phyloP scores from a whole-genome alignment of 768 basidiomycete genomes.

The Suillus occidentalis region DNA sequence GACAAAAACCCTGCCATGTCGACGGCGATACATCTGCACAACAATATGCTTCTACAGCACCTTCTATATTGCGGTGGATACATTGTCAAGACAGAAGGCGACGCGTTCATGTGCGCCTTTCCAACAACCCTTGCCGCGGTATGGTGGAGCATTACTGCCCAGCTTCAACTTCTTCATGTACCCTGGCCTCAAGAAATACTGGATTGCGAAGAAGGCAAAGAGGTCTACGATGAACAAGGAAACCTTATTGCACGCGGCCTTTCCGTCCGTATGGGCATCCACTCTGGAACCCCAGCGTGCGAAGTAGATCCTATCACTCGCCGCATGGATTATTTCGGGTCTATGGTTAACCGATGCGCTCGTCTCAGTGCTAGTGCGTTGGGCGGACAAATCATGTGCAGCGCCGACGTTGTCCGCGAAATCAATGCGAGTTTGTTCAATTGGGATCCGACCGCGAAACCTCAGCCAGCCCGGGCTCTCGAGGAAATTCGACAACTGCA shows the following conservation, averaged over 20 bases:
- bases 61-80: slow-evolving; percentile 92
- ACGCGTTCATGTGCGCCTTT: slow-evolving; percentile 99
- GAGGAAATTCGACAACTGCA: slow-evolving; percentile 63
- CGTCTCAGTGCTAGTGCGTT: slow-evolving; percentile 79
- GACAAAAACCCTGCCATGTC: slow-evolving; percentile 83
- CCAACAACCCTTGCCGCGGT: slow-evolving; percentile 82
- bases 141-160: slow-evolving; percentile 90
- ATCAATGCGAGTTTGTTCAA: slow-evolving; percentile 61
- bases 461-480: slow-evolving; percentile 60
- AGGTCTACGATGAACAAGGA: slow-evolving; percentile 65
- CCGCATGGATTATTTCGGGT: slow-evolving; percentile 98
- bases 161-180: slow-evolving; percentile 76
- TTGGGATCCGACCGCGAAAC: slow-evolving; percentile 55
- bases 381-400: slow-evolving; percentile 94
- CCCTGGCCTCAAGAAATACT: slow-evolving; percentile 93
- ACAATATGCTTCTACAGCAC: slow-evolving; percentile 55
- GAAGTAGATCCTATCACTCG: slow-evolving; percentile 88
- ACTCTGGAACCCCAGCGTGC: slow-evolving; percentile 87
- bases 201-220: slow-evolving; percentile 88
- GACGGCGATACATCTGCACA: slow-evolving; percentile 88
- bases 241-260: slow-evolving; percentile 80
- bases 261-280: slow-evolving; percentile 98
- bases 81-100: slow-evolving; percentile 99
- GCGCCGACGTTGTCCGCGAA: slow-evolving; percentile 83
- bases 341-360: slow-evolving; percentile 92